Evolutionary conservation across 805 yeast species (phyloP).

Genomic region (Tetrapisispora nanseiensis): DNA sequence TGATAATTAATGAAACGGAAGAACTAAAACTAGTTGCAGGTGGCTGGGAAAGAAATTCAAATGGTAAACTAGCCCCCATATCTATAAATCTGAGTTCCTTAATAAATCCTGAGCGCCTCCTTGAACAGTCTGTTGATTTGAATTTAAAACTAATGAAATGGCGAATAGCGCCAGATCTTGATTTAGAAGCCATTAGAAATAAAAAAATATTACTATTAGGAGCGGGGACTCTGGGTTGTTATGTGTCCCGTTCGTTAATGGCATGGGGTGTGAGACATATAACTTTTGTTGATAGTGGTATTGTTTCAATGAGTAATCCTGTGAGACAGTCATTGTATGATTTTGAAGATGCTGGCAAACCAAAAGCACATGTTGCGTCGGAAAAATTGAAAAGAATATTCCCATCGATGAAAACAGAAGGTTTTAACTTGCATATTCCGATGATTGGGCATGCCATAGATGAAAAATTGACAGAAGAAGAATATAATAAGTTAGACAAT

Average conservation of each 20-base stretch:
- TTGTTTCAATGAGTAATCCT: conserved; percentile 86
- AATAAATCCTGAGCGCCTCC: conserved; percentile 70
- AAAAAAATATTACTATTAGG: conserved; percentile 76
- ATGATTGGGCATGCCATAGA: conserved; percentile 86
- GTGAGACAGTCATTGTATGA: conserved; percentile 85
- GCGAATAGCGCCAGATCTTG: conserved; percentile 79
- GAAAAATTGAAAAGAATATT: conserved; percentile 58
- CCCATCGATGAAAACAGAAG: conserved; percentile 63
- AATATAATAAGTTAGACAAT: conserved; percentile 42
- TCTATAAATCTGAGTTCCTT: conserved; percentile 72
- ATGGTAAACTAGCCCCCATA: conserved; percentile 71
- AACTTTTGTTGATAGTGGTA: conserved; percentile 83
- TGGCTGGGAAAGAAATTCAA: conserved; percentile 87
- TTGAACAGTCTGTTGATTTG: conserved; percentile 86
- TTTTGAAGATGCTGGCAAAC: conserved; percentile 74
- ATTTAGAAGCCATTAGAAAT: conserved; percentile 52
- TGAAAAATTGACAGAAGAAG: conserved; percentile 39
- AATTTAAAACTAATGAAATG: conserved; percentile 92
- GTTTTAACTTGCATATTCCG: conserved; percentile 67
- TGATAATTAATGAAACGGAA: conserved; percentile 5
- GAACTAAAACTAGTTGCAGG: conserved; percentile 35
- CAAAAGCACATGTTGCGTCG: conserved; percentile 78
- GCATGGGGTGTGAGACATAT: conserved; percentile 92
- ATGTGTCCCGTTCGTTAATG: conserved; percentile 72
- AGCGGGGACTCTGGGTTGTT: conserved; percentile 92